Evolutionary conservation across 1,139 yeast genomes (phyloP).

Genomic region (Pichia cactophila): DNA sequence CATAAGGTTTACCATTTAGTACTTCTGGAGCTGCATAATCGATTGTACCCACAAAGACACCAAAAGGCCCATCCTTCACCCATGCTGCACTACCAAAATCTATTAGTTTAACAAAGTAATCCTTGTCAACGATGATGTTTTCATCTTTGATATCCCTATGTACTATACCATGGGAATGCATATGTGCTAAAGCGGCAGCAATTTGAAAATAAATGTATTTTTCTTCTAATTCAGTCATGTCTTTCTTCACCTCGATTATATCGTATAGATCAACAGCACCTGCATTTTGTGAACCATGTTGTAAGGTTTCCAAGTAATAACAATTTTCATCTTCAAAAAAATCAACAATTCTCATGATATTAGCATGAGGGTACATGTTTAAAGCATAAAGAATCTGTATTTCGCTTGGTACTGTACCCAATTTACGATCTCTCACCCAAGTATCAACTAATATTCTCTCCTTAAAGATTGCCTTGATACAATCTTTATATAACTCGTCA

Average conservation of each 20-base stretch:
- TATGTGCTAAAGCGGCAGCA: conserved; percentile 66
- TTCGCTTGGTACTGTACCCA: conserved; percentile 93
- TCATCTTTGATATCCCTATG: conserved; percentile 96
- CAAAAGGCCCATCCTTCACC: conserved; percentile 85
- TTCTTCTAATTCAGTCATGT: conserved; percentile 72
- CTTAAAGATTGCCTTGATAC: conserved; percentile 83
- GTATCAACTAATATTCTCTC: conserved; percentile 92
- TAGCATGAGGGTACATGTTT: conserved; percentile 72
- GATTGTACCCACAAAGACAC: conserved; percentile 92
- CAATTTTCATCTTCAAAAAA: conserved; percentile 87
- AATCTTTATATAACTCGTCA: conserved; percentile 58
- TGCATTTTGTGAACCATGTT: conserved; percentile 58
- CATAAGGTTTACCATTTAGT: conserved; percentile 76
- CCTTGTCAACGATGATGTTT: conserved; percentile 77
- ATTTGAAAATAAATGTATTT: conserved; percentile 73
- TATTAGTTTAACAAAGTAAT: conserved; percentile 71
- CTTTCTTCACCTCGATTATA: conserved; percentile 73
- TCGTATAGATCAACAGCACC: conserved; percentile 93
- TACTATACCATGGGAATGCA: conserved; percentile 80
- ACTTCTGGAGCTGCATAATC: conserved; percentile 98
- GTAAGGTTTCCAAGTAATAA: conserved; percentile 85
- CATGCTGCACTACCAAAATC: conserved; percentile 96
- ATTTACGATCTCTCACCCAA: conserved; percentile 86
- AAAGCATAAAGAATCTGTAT: conserved; percentile 84
- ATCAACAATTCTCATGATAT: conserved; percentile 75